Base-by-base conservation (phyloP, 352 stramenopile genomes). In the Globisporangium solare region DNA sequence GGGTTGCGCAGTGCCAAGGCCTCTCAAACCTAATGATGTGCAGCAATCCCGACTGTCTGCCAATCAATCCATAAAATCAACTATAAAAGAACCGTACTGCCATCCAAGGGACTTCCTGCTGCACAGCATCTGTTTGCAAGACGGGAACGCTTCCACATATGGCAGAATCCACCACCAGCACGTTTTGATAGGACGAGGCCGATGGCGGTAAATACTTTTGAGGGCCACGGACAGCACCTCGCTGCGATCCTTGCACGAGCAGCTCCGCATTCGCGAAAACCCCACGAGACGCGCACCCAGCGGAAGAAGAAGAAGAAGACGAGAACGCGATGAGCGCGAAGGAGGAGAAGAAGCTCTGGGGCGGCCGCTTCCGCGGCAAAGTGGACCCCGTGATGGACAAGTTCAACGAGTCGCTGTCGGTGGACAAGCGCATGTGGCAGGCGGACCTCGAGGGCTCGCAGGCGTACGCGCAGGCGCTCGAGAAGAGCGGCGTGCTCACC, bases 351-450 rank as follows among this genome's bases (percentile, higher is more conserved):
- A 94, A 94, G 68, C 79, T 94, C 27, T 94, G 83, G 83, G 94
- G 94, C 66, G 94, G 94, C 6, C 80, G 94, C 32, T 98, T 98
- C 76, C 93, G 92, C 61, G 92, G 90, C 63, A 94, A 97, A 64
- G 94, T 98, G 74, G 95, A 99, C 67, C 92, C 92, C 6, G 73
- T 97, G 42, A 98, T 98, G 91, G 90, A 97, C 76, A 99, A 99
- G 78, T 99, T 99, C 72, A 99, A 99, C 79, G 96, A 98, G 71
- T 98, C 88, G 61, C 86, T 99, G 40, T 79, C 68, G 13, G 97
- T 99, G 56, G 97, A 99, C 82, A 91, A 98, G 75, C 88, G 94
- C 75, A 98, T 99, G 93, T 98, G 94, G 94, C 69, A 70, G 17
- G 93, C 98, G 60, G 97, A 99, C 71, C 80, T 99, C 64, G 74